phyloP scores from a whole-genome alignment of 2,329 filamentous ascomycete genomes.

The Thielaviopsis euricoi region DNA sequence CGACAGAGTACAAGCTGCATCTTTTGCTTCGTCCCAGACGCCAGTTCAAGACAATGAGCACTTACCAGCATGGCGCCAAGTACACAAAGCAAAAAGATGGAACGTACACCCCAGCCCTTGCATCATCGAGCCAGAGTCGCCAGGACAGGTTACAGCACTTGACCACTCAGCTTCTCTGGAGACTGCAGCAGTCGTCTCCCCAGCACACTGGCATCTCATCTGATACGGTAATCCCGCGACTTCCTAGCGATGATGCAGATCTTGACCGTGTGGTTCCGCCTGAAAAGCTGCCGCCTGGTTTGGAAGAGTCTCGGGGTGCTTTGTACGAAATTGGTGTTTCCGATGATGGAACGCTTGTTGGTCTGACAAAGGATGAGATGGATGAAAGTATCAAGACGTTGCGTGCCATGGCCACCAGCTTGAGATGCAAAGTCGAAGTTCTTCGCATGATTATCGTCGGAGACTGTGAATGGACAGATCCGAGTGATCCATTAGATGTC shows the following conservation, averaged over 20 bases:
- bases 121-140: conserved; percentile 47
- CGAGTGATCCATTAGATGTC: conserved; percentile 15
- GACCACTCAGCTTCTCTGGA: conserved; percentile 89
- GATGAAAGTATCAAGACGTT: conserved; percentile 78
- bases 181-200: conserved; percentile 83
- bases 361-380: conserved; percentile 78
- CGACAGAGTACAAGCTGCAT: conserved; percentile 93
- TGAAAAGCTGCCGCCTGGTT: conserved; percentile 50
- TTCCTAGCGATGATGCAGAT: conserved; percentile 47
- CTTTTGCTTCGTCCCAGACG: conserved; percentile 65
- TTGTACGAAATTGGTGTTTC: conserved; percentile 93
- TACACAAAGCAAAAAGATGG: conserved; percentile 7
- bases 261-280: conserved; percentile 30
- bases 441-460: conserved; percentile 72
- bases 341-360: conserved; percentile 82
- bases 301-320: conserved; percentile 86
- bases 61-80: conserved; percentile 19
- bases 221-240: conserved; percentile 55
- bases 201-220: conserved; percentile 70
- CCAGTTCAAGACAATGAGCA: conserved; percentile 56
- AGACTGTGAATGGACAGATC: conserved; percentile 51
- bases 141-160: conserved; percentile 78
- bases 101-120: conserved; percentile 18
- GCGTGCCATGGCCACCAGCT: conserved; percentile 76
- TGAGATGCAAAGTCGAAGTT: conserved; percentile 75